These are phyloP conservation scores for Jasminum sambac DNA, from an alignment of 257 asterid species.

Conservation along the genomic window DNA sequence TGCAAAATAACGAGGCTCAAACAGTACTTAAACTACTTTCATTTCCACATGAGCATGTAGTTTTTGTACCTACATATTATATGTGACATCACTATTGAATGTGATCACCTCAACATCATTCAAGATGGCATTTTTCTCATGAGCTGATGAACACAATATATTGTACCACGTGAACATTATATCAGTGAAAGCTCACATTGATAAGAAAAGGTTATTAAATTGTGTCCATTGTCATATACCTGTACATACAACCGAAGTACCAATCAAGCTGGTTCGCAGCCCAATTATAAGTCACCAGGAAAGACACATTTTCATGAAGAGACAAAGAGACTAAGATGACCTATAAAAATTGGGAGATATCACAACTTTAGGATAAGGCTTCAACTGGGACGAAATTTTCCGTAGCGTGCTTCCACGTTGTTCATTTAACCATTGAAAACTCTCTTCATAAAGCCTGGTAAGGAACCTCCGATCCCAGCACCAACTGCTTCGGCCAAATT, in stretches of 20 bases:
- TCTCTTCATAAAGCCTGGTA: constrained; percentile 60
- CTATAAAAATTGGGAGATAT: background rate
- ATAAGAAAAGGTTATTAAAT: no score
- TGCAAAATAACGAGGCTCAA: no score
- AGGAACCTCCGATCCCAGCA: constrained; percentile 84
- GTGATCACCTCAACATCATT: no score
- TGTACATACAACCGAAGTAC: background rate
- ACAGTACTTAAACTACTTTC: no score
- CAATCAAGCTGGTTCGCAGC: background rate
- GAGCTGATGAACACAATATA: no score
- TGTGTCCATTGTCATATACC: no score
- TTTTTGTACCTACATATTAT: no score
- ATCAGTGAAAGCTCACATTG: no score
- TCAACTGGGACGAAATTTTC: constrained; percentile 14
- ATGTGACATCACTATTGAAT: no score
- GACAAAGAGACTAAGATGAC: background rate
- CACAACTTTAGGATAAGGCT: background rate
- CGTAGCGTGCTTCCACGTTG: constrained; percentile 6
- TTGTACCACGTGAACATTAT: no score
- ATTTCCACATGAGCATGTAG: no score
- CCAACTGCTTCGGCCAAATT: constrained; percentile 84
- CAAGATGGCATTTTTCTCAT: no score
- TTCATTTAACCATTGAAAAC: constrained; percentile 50
- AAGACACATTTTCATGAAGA: background rate
- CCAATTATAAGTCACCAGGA: background rate